Evolutionary conservation across 306 rosid genomes (phyloP).

Genomic region (Quercus wislizeni): DNA sequence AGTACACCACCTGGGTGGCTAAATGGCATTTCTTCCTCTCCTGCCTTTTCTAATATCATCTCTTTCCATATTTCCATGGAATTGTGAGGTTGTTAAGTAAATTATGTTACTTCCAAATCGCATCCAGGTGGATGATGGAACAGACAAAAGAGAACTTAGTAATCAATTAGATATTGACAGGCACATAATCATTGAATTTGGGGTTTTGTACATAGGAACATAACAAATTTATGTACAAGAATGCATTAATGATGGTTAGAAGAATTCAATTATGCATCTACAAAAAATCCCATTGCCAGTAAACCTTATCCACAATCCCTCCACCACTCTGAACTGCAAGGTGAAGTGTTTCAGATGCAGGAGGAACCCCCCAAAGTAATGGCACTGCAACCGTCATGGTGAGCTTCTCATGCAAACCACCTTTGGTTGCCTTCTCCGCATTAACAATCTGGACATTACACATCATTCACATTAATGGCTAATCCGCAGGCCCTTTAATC

Average conservation of each 20-base stretch:
- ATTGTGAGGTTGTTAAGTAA: background rate
- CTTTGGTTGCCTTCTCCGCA: constrained; percentile 81
- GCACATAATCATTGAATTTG: background rate
- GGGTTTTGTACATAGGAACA: constrained; percentile 33
- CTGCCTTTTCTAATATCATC: background rate
- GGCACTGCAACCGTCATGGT: constrained; percentile 99
- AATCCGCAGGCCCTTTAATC: background rate
- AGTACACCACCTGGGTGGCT: background rate
- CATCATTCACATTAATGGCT: background rate
- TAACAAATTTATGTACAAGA: constrained; percentile 58
- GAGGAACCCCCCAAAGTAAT: constrained; percentile 97
- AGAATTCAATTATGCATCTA: constrained; percentile 34
- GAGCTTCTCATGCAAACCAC: constrained; percentile 88
- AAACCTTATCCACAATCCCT: constrained; percentile 94
- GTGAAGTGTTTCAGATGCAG: constrained; percentile 92
- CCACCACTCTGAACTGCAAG: constrained; percentile 98
- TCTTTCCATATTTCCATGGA: background rate
- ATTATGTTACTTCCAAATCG: background rate
- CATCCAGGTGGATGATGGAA: background rate
- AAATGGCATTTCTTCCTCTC: background rate
- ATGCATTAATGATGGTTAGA: constrained; percentile 70
- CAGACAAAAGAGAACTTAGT: background rate
- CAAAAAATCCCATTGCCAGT: constrained; percentile 96
- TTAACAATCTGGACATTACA: constrained; percentile 61
- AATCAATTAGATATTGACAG: constrained; percentile 20